Evolutionary conservation across 2,329 filamentous ascomycete species (phyloP).

Genomic region (Cordyceps farinosa): DNA sequence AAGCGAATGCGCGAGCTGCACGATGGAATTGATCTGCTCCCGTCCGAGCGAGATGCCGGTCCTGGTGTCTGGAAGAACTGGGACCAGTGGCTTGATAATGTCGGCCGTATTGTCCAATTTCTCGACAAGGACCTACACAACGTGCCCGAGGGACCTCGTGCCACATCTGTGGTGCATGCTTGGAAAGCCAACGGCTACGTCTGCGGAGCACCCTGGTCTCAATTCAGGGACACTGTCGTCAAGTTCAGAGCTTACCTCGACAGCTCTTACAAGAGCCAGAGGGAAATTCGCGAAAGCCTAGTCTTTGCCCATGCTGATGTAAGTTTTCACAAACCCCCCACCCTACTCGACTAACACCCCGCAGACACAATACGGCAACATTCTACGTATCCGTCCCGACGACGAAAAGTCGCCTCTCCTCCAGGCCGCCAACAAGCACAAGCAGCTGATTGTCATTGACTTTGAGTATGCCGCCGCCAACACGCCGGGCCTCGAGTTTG

Average conservation of each 20-base stretch:
- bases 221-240: slow-evolving; percentile 70
- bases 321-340: slow-evolving; percentile 33
- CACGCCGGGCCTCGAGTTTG: slow-evolving; percentile 81
- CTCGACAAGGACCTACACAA: slow-evolving; percentile 57
- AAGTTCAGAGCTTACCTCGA: slow-evolving; percentile 75
- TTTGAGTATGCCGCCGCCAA: slow-evolving; percentile 97
- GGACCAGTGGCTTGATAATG: slow-evolving; percentile 81
- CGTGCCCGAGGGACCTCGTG: slow-evolving; percentile 25
- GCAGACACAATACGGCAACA: slow-evolving; percentile 97
- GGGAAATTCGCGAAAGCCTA: slow-evolving; percentile 67
- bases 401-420: slow-evolving; percentile 80
- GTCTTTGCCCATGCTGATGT: slow-evolving; percentile 99
- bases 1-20: slow-evolving; percentile 97
- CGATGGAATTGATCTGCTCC: slow-evolving; percentile 82
- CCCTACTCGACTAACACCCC: background rate
- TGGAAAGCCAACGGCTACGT: slow-evolving; percentile 73
- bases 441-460: slow-evolving; percentile 94
- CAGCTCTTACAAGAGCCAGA: slow-evolving; percentile 63
- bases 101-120: slow-evolving; percentile 54
- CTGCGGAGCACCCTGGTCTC: slow-evolving; percentile 77
- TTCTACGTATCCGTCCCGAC: slow-evolving; percentile 67
- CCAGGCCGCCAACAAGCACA: slow-evolving; percentile 87
- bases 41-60: slow-evolving; percentile 71
- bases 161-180: slow-evolving; percentile 34
- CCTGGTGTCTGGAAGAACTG: slow-evolving; percentile 88